Conservation (phyloP, 1,284 basidiomycete species). For the Trametes polyzona region DNA sequence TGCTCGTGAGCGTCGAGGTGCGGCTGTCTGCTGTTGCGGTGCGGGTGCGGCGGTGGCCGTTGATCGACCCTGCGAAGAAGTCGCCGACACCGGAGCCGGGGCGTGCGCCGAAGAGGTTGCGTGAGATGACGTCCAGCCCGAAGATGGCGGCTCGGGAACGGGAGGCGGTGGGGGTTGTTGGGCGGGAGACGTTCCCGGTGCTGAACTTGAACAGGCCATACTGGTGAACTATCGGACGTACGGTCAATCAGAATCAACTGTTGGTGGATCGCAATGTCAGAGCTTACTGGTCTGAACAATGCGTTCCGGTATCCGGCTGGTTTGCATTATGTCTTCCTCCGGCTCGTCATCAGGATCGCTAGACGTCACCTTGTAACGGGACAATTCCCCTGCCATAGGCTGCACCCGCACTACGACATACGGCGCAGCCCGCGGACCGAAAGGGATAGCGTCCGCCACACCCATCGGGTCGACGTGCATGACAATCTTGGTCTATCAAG, state of each 20-base stretch:
- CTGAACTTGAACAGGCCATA: conserved; percentile 86
- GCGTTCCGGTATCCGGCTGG: conserved; percentile 67
- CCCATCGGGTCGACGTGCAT: conserved; percentile 81
- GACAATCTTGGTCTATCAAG: conserved; percentile 89
- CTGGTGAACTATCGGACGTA: conserved; percentile 79
- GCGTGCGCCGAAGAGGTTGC: conserved; percentile 71
- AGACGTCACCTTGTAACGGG: conserved; percentile 75
- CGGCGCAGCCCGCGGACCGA: conserved; percentile 69
- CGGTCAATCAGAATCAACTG: no score
- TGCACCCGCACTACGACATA: conserved; percentile 77
- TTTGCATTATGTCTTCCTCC: conserved; percentile 86
- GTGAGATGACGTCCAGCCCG: conserved; percentile 82
- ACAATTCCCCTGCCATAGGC: conserved; percentile 81
- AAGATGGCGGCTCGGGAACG: conserved; percentile 82
- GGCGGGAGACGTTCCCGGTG: conserved; percentile 74
- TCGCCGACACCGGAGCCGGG: conserved; percentile 67
- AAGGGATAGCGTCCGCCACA: conserved; percentile 74
- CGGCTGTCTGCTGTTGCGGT: conserved; percentile 66
- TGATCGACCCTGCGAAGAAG: conserved; percentile 71
- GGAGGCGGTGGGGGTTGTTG: conserved; percentile 76
- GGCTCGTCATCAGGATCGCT: conserved; percentile 71
- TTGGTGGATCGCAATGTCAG: no score
- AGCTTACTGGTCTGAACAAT: conserved; percentile 80
- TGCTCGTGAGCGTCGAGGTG: conserved; percentile 70
- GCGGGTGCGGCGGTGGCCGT: conserved; percentile 63